These are phyloP conservation scores for Thoreauomyces humboldtii DNA, from an alignment of 192 early-diverging fungal genomes.

Conservation along the genomic window DNA sequence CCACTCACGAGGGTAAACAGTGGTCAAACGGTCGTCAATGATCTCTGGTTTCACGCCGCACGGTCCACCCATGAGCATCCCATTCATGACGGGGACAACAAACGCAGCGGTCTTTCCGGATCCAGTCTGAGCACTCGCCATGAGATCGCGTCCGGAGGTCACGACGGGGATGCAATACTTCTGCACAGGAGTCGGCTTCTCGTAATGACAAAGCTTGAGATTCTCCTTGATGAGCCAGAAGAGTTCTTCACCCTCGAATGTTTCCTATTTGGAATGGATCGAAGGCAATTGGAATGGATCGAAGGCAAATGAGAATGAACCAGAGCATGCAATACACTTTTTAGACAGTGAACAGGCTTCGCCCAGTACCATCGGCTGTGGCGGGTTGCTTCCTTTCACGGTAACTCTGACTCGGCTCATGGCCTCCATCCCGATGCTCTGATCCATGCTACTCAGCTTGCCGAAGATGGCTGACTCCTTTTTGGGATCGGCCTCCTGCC, in stretches of 20 bases:
- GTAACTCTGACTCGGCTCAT: constrained; percentile 1
- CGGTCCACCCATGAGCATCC: constrained; percentile 9
- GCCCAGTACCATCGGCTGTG: neutral
- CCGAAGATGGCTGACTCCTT: neutral
- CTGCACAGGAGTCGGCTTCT: constrained; percentile 86
- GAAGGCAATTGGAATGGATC: neutral
- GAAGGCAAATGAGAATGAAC: neutral
- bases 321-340: too few relatives aligned
- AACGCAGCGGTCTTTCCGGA: constrained; percentile 91
- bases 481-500: constrained; percentile 3
- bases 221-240: constrained; percentile 5
- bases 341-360: too few relatives aligned
- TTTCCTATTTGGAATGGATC: neutral
- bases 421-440: neutral
- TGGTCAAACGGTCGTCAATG: neutral
- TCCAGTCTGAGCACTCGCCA: constrained; percentile 89
- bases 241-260: neutral
- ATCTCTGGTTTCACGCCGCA: constrained; percentile 8
- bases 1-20: constrained; percentile 8
- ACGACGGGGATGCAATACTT: constrained; percentile 39
- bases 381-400: neutral
- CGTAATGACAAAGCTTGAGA: constrained; percentile 67
- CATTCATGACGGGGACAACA: constrained; percentile 47
- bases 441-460: neutral
- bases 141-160: constrained; percentile 60